Evolutionary conservation across 768 basidiomycete genomes (phyloP).

Genomic region (Russula sp.): DNA sequence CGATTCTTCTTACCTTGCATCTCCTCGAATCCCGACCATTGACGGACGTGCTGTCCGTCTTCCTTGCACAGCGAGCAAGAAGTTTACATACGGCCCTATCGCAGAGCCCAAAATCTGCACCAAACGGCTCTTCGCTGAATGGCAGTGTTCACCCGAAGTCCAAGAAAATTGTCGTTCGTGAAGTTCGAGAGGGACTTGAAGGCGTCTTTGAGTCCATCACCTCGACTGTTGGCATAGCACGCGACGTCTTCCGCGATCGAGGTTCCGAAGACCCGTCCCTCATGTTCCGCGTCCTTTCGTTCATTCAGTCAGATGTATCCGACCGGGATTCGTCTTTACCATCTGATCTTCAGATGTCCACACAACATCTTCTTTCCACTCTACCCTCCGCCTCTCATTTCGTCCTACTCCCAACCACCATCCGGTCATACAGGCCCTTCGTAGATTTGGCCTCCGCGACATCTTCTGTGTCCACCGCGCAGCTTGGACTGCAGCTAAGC

Average conservation of each 20-base stretch:
- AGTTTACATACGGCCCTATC: constrained; percentile 45
- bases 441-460: constrained; percentile 66
- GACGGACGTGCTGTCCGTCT: constrained; percentile 63
- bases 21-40: constrained; percentile 86
- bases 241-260: constrained; percentile 53
- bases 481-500: constrained; percentile 48
- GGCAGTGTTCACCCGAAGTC: constrained; percentile 27
- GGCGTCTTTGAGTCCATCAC: constrained; percentile 53
- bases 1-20: constrained; percentile 77
- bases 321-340: constrained; percentile 39
- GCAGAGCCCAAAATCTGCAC: constrained; percentile 27
- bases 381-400: constrained; percentile 85
- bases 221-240: constrained; percentile 55
- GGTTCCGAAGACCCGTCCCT: constrained; percentile 42
- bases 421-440: constrained; percentile 82
- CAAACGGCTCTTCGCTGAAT: constrained; percentile 18
- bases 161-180: constrained; percentile 43
- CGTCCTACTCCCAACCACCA: constrained; percentile 64
- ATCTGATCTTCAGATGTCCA: constrained; percentile 58
- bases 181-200: constrained; percentile 54
- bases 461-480: constrained; percentile 45
- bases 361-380: constrained; percentile 60
- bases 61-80: constrained; percentile 69
- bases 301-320: constrained; percentile 55
- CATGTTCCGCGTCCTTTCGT: constrained; percentile 54